These are phyloP conservation scores for Chaetoscypha palmicola DNA, from an alignment of 2,329 filamentous ascomycete species.

Conservation along the genomic window DNA sequence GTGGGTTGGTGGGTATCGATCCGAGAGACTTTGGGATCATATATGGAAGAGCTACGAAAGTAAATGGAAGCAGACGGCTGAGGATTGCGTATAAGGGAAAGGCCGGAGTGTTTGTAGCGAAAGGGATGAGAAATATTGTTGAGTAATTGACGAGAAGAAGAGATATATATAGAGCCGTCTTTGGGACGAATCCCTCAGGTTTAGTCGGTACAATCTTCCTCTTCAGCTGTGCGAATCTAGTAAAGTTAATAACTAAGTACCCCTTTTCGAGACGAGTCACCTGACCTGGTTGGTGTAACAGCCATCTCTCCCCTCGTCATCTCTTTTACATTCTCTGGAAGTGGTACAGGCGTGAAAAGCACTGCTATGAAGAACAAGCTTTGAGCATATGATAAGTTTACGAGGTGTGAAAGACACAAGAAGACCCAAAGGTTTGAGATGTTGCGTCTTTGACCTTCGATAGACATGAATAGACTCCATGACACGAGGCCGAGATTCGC, in stretches of 20 bases:
- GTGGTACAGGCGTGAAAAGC: conserved; percentile 46
- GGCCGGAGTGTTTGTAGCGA: conserved; percentile 35
- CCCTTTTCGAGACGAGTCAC: neutral
- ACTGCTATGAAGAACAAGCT: conserved; percentile 57
- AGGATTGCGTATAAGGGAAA: conserved; percentile 33
- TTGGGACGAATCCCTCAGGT: conserved; percentile 39
- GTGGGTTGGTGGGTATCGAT: conserved; percentile 35
- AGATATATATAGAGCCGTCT: conserved; percentile 32
- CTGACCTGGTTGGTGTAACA: conserved; percentile 18
- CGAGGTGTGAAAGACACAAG: conserved; percentile 50
- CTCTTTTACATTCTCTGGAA: conserved; percentile 30
- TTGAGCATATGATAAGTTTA: conserved; percentile 54
- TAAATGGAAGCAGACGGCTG: conserved; percentile 36
- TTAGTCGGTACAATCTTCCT: conserved; percentile 36
- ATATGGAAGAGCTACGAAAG: conserved; percentile 40
- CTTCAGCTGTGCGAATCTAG: conserved; percentile 29
- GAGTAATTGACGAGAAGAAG: conserved; percentile 33
- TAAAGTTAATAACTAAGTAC: neutral
- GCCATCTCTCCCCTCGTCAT: conserved; percentile 19
- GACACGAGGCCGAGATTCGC: conserved; percentile 47
- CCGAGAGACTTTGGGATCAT: conserved; percentile 45
- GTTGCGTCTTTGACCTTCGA: conserved; percentile 51
- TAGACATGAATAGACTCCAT: conserved; percentile 50
- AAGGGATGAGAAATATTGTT: conserved; percentile 35
- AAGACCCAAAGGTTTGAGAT: conserved; percentile 50